These are phyloP conservation scores for Noccaea bulbosa DNA, from an alignment of 345 rosid species.

Conservation along the genomic window DNA sequence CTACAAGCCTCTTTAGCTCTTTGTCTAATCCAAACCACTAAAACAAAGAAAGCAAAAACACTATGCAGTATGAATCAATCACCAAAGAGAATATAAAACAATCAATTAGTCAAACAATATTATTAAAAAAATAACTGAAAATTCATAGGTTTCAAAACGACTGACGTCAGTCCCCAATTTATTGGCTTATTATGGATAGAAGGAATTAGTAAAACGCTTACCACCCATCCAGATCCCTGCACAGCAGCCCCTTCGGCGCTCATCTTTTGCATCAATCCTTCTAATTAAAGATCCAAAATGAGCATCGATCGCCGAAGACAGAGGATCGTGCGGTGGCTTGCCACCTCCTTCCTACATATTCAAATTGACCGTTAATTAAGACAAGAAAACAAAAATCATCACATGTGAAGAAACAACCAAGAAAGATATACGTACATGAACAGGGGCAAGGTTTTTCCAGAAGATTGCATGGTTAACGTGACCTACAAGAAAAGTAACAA, in stretches of 20 bases:
- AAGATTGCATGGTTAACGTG: slow-evolving; percentile 91
- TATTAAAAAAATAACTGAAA: background rate
- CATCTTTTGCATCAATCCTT: slow-evolving; percentile 70
- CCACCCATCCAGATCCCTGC: slow-evolving; percentile 99
- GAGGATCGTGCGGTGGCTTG: slow-evolving; percentile 70
- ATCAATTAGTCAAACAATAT: background rate
- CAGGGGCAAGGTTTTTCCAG: slow-evolving; percentile 87
- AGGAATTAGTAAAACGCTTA: slow-evolving; percentile 42
- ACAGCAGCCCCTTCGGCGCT: slow-evolving; percentile 81
- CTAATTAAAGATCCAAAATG: slow-evolving; percentile 83
- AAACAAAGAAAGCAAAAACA: slow-evolving; percentile 2
- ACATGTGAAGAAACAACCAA: background rate
- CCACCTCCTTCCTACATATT: slow-evolving; percentile 88
- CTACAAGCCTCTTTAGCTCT: slow-evolving; percentile 79
- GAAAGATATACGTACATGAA: slow-evolving; percentile 50
- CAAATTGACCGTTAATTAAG: slow-evolving; percentile 16
- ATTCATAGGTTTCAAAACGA: too few relatives aligned
- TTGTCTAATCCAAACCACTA: slow-evolving; percentile 93
- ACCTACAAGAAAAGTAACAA: slow-evolving; percentile 48
- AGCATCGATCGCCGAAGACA: slow-evolving; percentile 79
- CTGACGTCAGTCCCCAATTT: too few relatives aligned
- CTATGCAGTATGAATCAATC: background rate
- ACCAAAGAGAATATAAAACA: background rate
- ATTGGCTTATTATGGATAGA: too few relatives aligned
- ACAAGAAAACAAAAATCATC: background rate